Percentiles rank a stretch among this genome's conserved stretches.
Conservation (phyloP, 129 eudicot species). For the Helichrysum umbraculigerum region DNA sequence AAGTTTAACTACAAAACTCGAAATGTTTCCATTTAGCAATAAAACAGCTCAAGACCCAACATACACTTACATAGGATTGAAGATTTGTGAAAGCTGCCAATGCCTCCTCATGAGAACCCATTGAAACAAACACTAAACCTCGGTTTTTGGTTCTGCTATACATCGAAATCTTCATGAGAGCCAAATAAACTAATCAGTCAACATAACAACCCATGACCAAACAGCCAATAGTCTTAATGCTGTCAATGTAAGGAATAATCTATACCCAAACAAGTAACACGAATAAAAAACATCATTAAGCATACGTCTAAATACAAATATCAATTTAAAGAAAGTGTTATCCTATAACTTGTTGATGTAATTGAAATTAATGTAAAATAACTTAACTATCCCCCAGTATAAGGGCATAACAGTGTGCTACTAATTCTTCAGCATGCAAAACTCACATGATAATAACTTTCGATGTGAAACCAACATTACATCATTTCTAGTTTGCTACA, state of each 20-base stretch:
- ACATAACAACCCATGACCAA: constrained; percentile 12
- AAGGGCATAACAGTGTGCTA: too few species aligned
- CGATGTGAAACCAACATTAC: too few species aligned
- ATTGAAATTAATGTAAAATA: neutral
- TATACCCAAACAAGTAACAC: neutral
- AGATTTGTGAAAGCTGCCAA: constrained; percentile 67
- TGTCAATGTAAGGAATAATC: neutral
- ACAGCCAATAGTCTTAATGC: neutral
- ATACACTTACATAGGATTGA: constrained; percentile 66
- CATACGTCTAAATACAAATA: neutral
- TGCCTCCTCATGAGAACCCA: constrained; percentile 91
- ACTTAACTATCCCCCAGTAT: neutral
- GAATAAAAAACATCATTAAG: neutral
- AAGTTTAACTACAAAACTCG: neutral
- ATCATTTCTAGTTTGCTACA: constrained; percentile 5
- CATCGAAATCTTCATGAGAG: constrained; percentile 65
- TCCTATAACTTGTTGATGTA: neutral
- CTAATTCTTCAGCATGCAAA: too few species aligned
- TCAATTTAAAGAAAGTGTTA: neutral
- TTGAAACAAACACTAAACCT: constrained; percentile 82
- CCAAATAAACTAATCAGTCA: constrained; percentile 19
- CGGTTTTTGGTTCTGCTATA: constrained; percentile 72
- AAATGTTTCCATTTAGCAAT: neutral
- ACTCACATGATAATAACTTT: too few species aligned
- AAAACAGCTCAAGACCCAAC: constrained; percentile 9